Evolutionary conservation across 352 stramenopile species (phyloP).

Genomic region (Blastocystis hominis): DNA sequence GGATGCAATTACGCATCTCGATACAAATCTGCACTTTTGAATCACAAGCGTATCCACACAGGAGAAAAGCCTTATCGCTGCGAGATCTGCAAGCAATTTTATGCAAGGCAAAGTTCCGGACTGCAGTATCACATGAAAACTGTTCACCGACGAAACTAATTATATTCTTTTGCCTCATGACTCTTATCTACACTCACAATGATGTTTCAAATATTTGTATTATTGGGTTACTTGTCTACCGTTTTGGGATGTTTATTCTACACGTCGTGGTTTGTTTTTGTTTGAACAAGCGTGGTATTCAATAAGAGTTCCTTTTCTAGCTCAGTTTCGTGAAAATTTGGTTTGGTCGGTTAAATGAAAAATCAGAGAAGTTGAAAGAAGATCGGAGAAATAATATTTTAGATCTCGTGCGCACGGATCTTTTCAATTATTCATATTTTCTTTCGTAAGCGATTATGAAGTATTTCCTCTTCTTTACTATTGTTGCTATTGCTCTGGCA

Average conservation of each 20-base stretch:
- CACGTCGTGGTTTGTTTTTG: no score
- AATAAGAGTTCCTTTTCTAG: no score
- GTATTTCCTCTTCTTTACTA: constrained; percentile 12
- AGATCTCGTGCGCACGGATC: neutral
- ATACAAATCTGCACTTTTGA: constrained; percentile 39
- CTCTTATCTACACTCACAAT: neutral
- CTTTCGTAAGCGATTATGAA: constrained; percentile 54
- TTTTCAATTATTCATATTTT: neutral
- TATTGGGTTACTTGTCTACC: no score
- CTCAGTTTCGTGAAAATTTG: no score
- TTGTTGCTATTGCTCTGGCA: constrained; percentile 45
- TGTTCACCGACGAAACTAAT: constrained; percentile 12
- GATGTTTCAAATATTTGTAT: no score
- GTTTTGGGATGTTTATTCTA: no score
- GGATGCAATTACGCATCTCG: constrained; percentile 7
- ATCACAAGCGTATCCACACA: constrained; percentile 40
- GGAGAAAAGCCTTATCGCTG: constrained; percentile 45
- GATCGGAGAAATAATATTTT: neutral
- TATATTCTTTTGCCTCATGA: neutral
- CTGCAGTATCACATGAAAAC: constrained; percentile 37
- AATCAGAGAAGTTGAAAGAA: no score
- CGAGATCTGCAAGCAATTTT: constrained; percentile 5
- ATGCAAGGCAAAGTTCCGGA: constrained; percentile 28
- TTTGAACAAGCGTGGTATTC: no score
- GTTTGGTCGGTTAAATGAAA: no score